Conservation (phyloP, 2,329 filamentous ascomycete species). For the Alternaria brassicicola region DNA sequence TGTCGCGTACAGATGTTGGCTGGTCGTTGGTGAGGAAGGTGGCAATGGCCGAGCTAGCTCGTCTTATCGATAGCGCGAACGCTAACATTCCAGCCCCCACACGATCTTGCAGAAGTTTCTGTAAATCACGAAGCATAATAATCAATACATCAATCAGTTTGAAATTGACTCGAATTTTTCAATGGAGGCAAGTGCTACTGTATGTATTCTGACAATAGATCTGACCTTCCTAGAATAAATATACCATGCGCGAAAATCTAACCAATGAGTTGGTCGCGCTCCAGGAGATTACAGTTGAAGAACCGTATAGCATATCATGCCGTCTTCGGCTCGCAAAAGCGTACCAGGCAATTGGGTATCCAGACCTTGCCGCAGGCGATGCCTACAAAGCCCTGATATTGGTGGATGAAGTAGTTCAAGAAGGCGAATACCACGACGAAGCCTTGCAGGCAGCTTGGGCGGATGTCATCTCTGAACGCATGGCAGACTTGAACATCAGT, state of each 20-base stretch:
- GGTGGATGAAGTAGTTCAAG: conserved; percentile 78
- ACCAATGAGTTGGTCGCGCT: conserved; percentile 30
- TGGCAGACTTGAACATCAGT: conserved; percentile 11
- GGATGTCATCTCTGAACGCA: conserved; percentile 26
- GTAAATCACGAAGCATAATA: neutral
- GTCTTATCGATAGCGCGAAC: conserved; percentile 11
- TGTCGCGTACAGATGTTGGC: neutral
- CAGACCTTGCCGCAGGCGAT: conserved; percentile 87
- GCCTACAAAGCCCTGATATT: conserved; percentile 89
- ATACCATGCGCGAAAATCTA: conserved; percentile 18
- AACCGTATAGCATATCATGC: conserved; percentile 48
- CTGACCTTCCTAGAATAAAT: conserved; percentile 3
- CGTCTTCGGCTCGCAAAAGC: conserved; percentile 69
- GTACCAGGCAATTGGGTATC: conserved; percentile 79
- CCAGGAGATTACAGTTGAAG: conserved; percentile 28
- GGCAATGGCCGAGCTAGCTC: conserved; percentile 2
- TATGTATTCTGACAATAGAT: neutral
- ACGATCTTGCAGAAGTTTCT: conserved; percentile 9
- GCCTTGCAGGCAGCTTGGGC: conserved; percentile 61
- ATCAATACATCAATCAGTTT: neutral
- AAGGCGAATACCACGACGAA: conserved; percentile 79
- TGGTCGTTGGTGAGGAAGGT: neutral
- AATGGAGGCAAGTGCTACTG: conserved; percentile 19
- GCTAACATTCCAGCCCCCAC: conserved; percentile 1
- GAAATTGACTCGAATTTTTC: neutral